Evolutionary conservation across 805 yeast species (phyloP).

Genomic region (Hanseniaspora mollemarum): DNA sequence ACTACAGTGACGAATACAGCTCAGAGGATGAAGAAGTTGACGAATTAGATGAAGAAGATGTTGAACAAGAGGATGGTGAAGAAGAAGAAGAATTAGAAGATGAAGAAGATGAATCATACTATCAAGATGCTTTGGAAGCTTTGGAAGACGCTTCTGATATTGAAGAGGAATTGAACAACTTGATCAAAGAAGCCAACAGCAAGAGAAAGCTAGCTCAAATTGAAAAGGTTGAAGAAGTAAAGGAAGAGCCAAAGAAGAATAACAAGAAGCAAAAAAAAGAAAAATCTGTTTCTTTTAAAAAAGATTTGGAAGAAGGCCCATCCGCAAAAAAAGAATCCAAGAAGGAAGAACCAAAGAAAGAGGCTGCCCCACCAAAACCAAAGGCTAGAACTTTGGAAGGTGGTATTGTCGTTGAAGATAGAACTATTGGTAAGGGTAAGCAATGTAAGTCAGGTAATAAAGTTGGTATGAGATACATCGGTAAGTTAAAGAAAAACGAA

Average conservation of each 20-base stretch:
- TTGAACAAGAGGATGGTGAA: constrained; percentile 63
- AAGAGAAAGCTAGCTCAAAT: constrained; percentile 30
- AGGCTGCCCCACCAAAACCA: constrained; percentile 29
- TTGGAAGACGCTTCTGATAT: constrained; percentile 60
- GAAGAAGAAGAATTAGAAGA: constrained; percentile 34
- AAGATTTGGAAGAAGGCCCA: constrained; percentile 91
- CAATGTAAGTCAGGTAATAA: constrained; percentile 77
- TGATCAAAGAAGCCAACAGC: constrained; percentile 43
- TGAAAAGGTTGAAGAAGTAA: constrained; percentile 25
- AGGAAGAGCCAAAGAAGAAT: constrained; percentile 23
- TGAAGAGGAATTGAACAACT: constrained; percentile 62
- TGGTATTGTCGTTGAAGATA: constrained; percentile 88
- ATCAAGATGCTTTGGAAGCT: constrained; percentile 44
- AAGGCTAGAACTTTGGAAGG: constrained; percentile 76
- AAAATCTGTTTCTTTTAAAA: constrained; percentile 77
- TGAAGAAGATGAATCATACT: constrained; percentile 31
- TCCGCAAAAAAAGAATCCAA: constrained; percentile 35
- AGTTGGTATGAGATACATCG: constrained; percentile 95
- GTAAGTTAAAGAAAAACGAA: constrained; percentile 84
- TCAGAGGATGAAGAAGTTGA: constrained; percentile 28
- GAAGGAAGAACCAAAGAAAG: constrained; percentile 17
- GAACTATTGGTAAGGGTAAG: constrained; percentile 78
- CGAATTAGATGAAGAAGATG: constrained; percentile 45
- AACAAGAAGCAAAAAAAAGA: constrained; percentile 37
- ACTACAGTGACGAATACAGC: constrained; percentile 32